Base-by-base conservation (phyloP, 306 rosid genomes). In the Fragaria vesca region DNA sequence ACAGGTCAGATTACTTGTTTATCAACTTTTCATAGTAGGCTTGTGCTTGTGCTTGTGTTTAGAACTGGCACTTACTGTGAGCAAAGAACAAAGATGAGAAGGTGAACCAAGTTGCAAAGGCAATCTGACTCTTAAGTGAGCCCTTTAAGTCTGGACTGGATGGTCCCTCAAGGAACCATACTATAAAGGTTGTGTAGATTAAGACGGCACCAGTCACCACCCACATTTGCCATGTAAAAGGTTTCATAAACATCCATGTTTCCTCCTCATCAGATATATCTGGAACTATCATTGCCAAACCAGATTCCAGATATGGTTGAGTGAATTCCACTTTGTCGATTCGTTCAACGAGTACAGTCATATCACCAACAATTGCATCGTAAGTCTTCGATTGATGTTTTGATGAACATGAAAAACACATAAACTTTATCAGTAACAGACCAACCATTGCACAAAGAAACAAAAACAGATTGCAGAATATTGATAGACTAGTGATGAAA, bases 61-160 rank as follows among this genome's bases (percentile, higher is more conserved):
- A 32, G 12, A 21, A 60, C 26, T 24, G 16, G 38, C 15, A 83
- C 96, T 87, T 74, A 87, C 96, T 86, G 8, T 91, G 93, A 46
- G 91, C 93, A 77, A 87, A 87, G 90, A 91, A 91, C 51, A 91
- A 79, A 20, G 93, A 82, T 55, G 90, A 87, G 87, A 87, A 84
- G 73, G 89, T 84, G 78, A 91, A 89, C 88, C 80, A 87, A 80
- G 86, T 65, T 36, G 91, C 74, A 57, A 88, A 85, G 79, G 87
- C 71, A 8, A 91, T 66, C 54, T 91, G 93, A 52, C 63, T 61
- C 78, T 78, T 86, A 87, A 73, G 78, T 21, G 60, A 40, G 66
- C 93, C 91, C 3, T 80, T 69, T 79, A 91, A 91, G 60, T 84
- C 93, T 6, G 83, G 75, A 81, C 87, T 87, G 16, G 66, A n/a